Evolutionary conservation across 148 eudicot genomes (phyloP).

Genomic region (Salicornia ramosissima): DNA sequence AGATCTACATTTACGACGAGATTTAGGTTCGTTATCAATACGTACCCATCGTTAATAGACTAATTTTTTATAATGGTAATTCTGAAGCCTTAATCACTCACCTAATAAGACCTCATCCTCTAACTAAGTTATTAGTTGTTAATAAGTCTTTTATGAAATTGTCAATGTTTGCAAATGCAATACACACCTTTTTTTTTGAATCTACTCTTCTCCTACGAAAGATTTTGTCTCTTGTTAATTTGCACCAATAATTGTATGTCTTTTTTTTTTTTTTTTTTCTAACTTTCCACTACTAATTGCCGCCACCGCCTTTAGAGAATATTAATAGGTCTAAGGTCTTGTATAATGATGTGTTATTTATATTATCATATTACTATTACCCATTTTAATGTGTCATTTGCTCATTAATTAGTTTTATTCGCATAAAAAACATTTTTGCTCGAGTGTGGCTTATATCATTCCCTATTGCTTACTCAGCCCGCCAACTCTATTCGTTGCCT

Average conservation of each 20-base stretch:
- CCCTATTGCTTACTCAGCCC: background rate
- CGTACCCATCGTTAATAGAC: too few relatives aligned
- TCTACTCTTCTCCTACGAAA: background rate
- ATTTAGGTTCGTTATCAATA: too few relatives aligned
- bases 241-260: constrained; percentile 18
- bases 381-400: background rate
- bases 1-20: too few relatives aligned
- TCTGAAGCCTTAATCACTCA: too few relatives aligned
- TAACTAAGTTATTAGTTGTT: too few relatives aligned
- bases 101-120: too few relatives aligned
- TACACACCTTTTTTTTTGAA: constrained; percentile 10
- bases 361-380: background rate
- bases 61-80: too few relatives aligned
- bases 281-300: constrained; percentile 3
- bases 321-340: too few relatives aligned
- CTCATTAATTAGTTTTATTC: background rate
- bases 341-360: background rate
- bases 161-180: constrained; percentile 12
- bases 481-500: background rate
- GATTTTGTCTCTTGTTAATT: constrained; percentile 15
- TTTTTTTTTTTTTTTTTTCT: constrained; percentile 3
- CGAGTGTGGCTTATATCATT: background rate
- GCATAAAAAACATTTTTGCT: constrained; percentile 1
- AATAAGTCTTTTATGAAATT: constrained; percentile 2
- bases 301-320: constrained; percentile 10